Evolutionary conservation across 139 green algal species (phyloP).

Genomic region (Chlamydomonas sphaeroides): DNA sequence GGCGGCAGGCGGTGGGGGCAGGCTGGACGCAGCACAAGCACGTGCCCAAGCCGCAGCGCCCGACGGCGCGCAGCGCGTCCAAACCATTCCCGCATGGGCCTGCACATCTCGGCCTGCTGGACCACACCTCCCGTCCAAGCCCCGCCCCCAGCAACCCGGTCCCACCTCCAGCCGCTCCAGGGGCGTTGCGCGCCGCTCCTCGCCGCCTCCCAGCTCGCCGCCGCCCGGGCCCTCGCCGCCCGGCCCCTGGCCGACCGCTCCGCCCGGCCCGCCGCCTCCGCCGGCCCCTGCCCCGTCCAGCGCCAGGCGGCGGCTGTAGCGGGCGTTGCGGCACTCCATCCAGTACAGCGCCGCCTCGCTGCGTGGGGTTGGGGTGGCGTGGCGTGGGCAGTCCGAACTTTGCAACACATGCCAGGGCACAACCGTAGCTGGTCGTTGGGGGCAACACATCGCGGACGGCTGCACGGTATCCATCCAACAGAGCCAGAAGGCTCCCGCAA

Average conservation of each 20-base stretch:
- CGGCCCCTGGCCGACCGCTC: neutral
- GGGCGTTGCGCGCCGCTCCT: neutral
- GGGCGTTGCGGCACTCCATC: constrained; percentile 25
- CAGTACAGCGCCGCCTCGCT: constrained; percentile 5
- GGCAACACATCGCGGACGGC: too few relatives aligned
- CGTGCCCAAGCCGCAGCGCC: too few relatives aligned
- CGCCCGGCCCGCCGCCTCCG: neutral
- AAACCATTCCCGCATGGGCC: too few relatives aligned
- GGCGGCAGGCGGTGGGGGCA: too few relatives aligned
- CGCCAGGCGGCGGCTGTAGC: constrained; percentile 14
- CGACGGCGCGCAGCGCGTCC: too few relatives aligned
- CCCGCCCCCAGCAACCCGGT: neutral
- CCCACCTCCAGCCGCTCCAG: constrained; percentile 59
- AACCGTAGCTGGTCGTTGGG: too few relatives aligned
- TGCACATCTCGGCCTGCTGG: too few relatives aligned
- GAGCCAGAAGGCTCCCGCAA: too few relatives aligned
- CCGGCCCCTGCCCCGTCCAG: constrained; percentile 1
- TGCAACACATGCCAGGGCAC: too few relatives aligned
- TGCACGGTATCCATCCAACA: too few relatives aligned
- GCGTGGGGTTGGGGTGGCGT: neutral
- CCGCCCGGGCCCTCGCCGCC: neutral
- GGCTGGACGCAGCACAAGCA: neutral
- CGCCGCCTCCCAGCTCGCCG: neutral
- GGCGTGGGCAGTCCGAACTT: too few relatives aligned
- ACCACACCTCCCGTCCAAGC: too few relatives aligned